Conservation (phyloP, 768 basidiomycete genomes). For the Brasilioporus rufonigricans region DNA sequence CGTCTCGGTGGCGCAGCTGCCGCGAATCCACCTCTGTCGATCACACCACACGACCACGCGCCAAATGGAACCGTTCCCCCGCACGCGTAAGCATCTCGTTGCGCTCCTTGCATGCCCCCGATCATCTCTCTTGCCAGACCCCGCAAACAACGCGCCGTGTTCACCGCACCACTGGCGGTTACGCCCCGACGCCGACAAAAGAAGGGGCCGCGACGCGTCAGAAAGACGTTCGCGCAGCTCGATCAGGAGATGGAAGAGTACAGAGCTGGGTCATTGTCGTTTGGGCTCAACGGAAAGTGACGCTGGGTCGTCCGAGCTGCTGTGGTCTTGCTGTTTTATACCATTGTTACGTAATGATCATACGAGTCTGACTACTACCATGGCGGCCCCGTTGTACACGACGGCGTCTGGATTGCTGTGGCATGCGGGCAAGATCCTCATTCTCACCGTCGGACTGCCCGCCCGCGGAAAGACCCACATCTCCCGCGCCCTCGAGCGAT, state of each 20-base stretch:
- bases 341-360: conserved; percentile 18
- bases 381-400: conserved; percentile 96
- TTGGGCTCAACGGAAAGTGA: conserved; percentile 14
- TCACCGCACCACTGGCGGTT: conserved; percentile 23
- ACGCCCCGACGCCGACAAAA: conserved; percentile 47
- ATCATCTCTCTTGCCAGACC: conserved; percentile 12
- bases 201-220: conserved; percentile 74
- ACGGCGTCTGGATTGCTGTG: conserved; percentile 85
- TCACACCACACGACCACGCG: conserved; percentile 10
- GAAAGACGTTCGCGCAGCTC: conserved; percentile 63
- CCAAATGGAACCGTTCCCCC: conserved; percentile 14
- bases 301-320: no score
- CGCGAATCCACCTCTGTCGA: background rate
- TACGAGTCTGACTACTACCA: conserved; percentile 1
- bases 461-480: conserved; percentile 97
- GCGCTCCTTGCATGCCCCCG: background rate
- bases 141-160: conserved; percentile 18
- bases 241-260: conserved; percentile 85
- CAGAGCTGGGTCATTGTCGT: conserved; percentile 40
- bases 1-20: conserved; percentile 30
- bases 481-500: conserved; percentile 92
- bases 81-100: conserved; percentile 10
- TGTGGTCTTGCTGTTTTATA: background rate
- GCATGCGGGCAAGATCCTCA: conserved; percentile 93
- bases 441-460: conserved; percentile 89